Conservation (phyloP, 1,284 basidiomycete species). For the Mycosarcoma maydis region DNA sequence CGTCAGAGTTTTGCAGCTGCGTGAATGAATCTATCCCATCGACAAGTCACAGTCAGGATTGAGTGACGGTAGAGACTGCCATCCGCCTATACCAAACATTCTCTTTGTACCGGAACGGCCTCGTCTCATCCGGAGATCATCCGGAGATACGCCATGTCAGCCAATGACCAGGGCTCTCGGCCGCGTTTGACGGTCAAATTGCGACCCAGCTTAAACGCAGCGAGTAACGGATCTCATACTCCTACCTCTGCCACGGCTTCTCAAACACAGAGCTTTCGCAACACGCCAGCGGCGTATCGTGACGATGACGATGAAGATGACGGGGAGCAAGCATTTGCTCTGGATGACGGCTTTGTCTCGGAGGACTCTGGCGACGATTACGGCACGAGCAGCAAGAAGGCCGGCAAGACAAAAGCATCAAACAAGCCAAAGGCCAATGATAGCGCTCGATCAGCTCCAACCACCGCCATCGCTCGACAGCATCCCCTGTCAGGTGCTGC, state of each 20-base stretch:
- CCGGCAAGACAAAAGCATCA: constrained; percentile 5
- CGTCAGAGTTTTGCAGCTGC: neutral
- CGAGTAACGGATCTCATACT: constrained; percentile 20
- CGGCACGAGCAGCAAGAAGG: constrained; percentile 9
- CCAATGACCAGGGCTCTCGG: constrained; percentile 25
- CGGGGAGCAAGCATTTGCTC: constrained; percentile 32
- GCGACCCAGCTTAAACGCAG: constrained; percentile 27
- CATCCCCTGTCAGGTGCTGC: constrained; percentile 47
- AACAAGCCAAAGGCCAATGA: constrained; percentile 15
- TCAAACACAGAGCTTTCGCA: constrained; percentile 28
- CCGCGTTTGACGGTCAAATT: constrained; percentile 44
- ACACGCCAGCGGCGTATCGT: constrained; percentile 7
- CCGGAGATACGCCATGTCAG: constrained; percentile 3
- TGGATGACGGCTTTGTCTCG: constrained; percentile 40
- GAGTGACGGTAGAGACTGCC: neutral
- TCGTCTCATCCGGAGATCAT: too few relatives aligned
- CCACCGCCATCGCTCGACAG: constrained; percentile 23
- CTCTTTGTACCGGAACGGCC: too few relatives aligned
- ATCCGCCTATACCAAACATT: too few relatives aligned
- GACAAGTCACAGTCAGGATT: neutral
- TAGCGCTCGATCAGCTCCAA: constrained; percentile 1
- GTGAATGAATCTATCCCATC: constrained; percentile 2
- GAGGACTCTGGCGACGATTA: constrained; percentile 48
- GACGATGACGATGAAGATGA: constrained; percentile 27
- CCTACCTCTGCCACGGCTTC: constrained; percentile 30